A percentile compares a stretch with the other conserved stretches of the same genome.
Conservation (phyloP, 2,329 filamentous ascomycete species). For the Graphilbum fragrans region DNA sequence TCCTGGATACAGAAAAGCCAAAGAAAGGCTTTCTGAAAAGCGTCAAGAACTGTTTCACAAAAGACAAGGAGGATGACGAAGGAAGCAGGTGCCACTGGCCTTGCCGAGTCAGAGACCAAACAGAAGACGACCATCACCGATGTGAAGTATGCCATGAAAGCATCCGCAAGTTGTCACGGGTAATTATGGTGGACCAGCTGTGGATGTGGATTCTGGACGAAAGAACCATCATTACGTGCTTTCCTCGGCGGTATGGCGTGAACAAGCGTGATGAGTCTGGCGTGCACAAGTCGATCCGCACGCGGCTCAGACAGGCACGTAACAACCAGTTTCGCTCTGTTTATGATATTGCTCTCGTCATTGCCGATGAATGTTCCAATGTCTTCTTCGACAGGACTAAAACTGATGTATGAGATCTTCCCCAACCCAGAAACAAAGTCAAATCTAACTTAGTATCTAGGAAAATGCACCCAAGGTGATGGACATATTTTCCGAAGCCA, state of each 20-base stretch:
- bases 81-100: too few species aligned
- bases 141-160: slow-evolving; percentile 16
- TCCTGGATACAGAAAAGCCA: not conserved
- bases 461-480: slow-evolving; percentile 21
- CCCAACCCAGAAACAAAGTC: slow-evolving; percentile 12
- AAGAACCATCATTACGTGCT: slow-evolving; percentile 18
- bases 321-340: slow-evolving; percentile 21
- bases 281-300: slow-evolving; percentile 27
- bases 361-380: slow-evolving; percentile 27
- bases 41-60: too few species aligned
- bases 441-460: slow-evolving; percentile 10
- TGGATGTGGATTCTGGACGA: slow-evolving; percentile 20
- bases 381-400: slow-evolving; percentile 23
- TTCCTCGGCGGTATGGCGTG: slow-evolving; percentile 26
- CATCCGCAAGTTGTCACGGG: slow-evolving; percentile 14
- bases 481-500: slow-evolving; percentile 28
- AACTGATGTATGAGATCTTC: not conserved
- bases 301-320: slow-evolving; percentile 13
- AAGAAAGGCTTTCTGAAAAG: not conserved
- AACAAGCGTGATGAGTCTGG: slow-evolving; percentile 26
- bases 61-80: too few species aligned
- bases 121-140: not conserved
- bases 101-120: too few species aligned
- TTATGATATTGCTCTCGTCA: slow-evolving; percentile 28
- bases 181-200: slow-evolving; percentile 20